phyloP scores from a whole-genome alignment of 2,329 filamentous ascomycete genomes.

The Furcasterigmium sp. region DNA sequence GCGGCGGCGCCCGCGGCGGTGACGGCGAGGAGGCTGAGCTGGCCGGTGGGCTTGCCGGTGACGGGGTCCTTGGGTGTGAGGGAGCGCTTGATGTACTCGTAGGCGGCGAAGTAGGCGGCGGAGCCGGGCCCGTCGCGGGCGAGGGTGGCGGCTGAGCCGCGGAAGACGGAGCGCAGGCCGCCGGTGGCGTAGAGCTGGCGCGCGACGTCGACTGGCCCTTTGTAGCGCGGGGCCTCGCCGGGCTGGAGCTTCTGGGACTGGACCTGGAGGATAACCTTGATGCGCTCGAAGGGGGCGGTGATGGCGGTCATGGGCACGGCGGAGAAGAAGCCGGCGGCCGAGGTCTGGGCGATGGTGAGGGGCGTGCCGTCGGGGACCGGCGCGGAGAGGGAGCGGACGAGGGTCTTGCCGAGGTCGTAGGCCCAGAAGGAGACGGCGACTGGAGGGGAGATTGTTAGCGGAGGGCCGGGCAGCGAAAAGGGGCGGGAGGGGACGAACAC shows the following conservation, averaged over 20 bases:
- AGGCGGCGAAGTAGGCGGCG: conserved; percentile 94
- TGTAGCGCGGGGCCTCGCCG: conserved; percentile 90
- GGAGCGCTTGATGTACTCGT: conserved; percentile 88
- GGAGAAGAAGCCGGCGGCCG: conserved; percentile 92
- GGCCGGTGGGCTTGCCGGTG: conserved; percentile 66
- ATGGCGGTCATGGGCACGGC: conserved; percentile 96
- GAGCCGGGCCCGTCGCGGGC: conserved; percentile 90
- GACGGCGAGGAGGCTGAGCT: conserved; percentile 77
- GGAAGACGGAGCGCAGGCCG: conserved; percentile 86
- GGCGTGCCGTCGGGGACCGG: conserved; percentile 61
- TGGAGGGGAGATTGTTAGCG: conserved; percentile 19
- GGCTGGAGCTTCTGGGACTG: conserved; percentile 88
- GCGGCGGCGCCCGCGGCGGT: conserved; percentile 84
- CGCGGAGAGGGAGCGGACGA: conserved; percentile 66
- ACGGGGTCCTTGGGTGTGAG: conserved; percentile 77
- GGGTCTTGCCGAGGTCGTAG: conserved; percentile 89
- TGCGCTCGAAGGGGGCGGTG: conserved; percentile 97
- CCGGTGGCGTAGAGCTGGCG: conserved; percentile 89
- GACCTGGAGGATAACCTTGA: conserved; percentile 97
- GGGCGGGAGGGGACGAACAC: conserved; percentile 61
- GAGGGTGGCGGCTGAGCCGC: conserved; percentile 83
- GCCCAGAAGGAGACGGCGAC: conserved; percentile 74
- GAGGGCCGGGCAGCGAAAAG: neutral
- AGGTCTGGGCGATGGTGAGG: conserved; percentile 81
- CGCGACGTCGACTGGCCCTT: conserved; percentile 82